These are phyloP conservation scores for Pestalotiopsis sp. DNA, from an alignment of 2,329 filamentous ascomycete genomes.

Conservation along the genomic window DNA sequence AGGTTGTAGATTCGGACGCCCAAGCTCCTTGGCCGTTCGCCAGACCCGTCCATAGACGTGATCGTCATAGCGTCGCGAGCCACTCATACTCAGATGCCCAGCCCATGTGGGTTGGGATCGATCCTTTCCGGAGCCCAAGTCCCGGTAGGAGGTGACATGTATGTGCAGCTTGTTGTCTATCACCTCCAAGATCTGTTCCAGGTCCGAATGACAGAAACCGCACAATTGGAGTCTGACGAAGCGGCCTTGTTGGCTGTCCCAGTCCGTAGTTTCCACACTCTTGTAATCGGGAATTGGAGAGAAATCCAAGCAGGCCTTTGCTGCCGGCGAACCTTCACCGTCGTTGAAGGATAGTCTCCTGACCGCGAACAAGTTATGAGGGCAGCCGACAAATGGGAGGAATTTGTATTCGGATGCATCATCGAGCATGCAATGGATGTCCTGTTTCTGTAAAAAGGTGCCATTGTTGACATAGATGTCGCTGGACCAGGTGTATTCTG, in stretches of 20 bases:
- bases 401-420: neutral
- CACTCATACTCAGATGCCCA: neutral
- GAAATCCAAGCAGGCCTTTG: neutral
- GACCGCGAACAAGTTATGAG: neutral
- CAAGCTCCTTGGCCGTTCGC: no score
- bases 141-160: neutral
- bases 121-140: slow-evolving; percentile 2
- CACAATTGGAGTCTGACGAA: neutral
- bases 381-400: neutral
- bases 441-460: slow-evolving; percentile 5
- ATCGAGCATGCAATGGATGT: neutral
- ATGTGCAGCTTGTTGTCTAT: neutral
- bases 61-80: no score
- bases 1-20: no score
- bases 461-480: neutral
- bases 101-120: neutral
- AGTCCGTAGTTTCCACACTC: no score
- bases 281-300: no score
- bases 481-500: slow-evolving; percentile 4
- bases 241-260: neutral
- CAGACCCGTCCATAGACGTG: no score
- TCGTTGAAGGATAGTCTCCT: neutral
- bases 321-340: neutral
- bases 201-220: neutral
- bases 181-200: neutral